These are phyloP conservation scores for Alternaria arbusti DNA, from an alignment of 2,329 filamentous ascomycete species.

Conservation along the genomic window DNA sequence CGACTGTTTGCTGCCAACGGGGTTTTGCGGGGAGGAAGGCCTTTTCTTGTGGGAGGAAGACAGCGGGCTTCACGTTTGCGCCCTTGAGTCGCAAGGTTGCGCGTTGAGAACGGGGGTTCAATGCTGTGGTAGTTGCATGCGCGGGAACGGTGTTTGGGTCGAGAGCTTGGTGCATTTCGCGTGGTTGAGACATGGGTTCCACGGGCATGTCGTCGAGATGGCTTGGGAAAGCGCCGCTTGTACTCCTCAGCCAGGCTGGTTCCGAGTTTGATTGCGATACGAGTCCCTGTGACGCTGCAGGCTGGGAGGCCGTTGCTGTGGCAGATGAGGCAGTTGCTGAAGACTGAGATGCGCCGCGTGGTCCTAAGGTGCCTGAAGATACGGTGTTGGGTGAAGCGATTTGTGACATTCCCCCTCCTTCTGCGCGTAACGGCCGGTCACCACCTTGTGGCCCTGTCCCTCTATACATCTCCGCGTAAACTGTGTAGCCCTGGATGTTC, in stretches of 20 bases:
- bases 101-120: slow-evolving; percentile 26
- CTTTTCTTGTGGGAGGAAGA: slow-evolving; percentile 53
- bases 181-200: slow-evolving; percentile 1
- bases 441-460: slow-evolving; percentile 52
- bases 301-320: slow-evolving; percentile 44
- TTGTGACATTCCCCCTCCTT: slow-evolving; percentile 33
- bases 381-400: slow-evolving; percentile 45
- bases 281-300: slow-evolving; percentile 11
- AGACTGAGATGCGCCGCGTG: slow-evolving; percentile 30
- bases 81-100: slow-evolving; percentile 39
- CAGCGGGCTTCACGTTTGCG: slow-evolving; percentile 46
- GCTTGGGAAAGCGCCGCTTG: slow-evolving; percentile 33
- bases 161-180: slow-evolving; percentile 44
- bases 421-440: slow-evolving; percentile 53
- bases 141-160: slow-evolving; percentile 17
- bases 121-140: slow-evolving; percentile 27
- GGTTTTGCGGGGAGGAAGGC: slow-evolving; percentile 55
- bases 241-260: slow-evolving; percentile 21
- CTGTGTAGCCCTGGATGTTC: slow-evolving; percentile 54
- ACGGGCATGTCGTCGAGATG: slow-evolving; percentile 25
- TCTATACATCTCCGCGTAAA: slow-evolving; percentile 56
- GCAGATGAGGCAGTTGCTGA: slow-evolving; percentile 51
- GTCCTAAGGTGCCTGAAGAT: slow-evolving; percentile 41
- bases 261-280: slow-evolving; percentile 30
- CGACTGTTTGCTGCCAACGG: slow-evolving; percentile 51